Conservation (phyloP, 371 early-diverging fungal species). For the Globomyces sp. region DNA sequence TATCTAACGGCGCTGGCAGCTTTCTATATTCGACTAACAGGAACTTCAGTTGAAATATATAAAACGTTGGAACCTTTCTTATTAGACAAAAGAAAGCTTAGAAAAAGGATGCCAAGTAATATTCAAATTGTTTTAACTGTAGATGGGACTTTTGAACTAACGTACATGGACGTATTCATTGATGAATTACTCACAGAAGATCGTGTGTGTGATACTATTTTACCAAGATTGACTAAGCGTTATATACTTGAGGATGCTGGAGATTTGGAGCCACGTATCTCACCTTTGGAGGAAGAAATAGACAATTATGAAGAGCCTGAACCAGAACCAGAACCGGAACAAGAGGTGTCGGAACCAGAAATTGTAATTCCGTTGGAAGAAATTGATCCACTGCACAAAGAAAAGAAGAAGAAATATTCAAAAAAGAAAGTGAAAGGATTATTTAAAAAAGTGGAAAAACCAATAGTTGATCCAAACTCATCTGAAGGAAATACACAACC, state of each 20-base stretch:
- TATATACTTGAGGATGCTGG: constrained; percentile 82
- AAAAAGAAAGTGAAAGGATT: constrained; percentile 41
- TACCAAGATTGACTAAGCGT: constrained; percentile 81
- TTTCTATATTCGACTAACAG: constrained; percentile 83
- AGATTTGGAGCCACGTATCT: constrained; percentile 78
- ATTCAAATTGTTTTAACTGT: neutral
- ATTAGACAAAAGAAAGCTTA: constrained; percentile 81
- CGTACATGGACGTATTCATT: constrained; percentile 88
- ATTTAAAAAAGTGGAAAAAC: constrained; percentile 38
- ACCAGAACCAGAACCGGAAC: neutral
- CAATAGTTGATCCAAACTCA: no score
- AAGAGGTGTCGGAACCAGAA: constrained; percentile 10
- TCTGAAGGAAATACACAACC: constrained; percentile 6
- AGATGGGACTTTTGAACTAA: constrained; percentile 55
- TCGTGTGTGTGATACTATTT: constrained; percentile 82
- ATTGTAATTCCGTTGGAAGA: constrained; percentile 17
- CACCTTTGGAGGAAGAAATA: constrained; percentile 74
- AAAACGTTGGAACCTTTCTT: constrained; percentile 81
- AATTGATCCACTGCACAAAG: constrained; percentile 21
- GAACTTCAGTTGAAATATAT: constrained; percentile 77
- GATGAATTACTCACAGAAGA: constrained; percentile 78
- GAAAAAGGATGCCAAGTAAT: constrained; percentile 61
- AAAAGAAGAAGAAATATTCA: constrained; percentile 41
- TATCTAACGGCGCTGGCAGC: constrained; percentile 88
- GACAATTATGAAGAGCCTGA: constrained; percentile 47